phyloP scores from a whole-genome alignment of 2,329 filamentous ascomycete genomes.

The Exutisphaerella laricina region DNA sequence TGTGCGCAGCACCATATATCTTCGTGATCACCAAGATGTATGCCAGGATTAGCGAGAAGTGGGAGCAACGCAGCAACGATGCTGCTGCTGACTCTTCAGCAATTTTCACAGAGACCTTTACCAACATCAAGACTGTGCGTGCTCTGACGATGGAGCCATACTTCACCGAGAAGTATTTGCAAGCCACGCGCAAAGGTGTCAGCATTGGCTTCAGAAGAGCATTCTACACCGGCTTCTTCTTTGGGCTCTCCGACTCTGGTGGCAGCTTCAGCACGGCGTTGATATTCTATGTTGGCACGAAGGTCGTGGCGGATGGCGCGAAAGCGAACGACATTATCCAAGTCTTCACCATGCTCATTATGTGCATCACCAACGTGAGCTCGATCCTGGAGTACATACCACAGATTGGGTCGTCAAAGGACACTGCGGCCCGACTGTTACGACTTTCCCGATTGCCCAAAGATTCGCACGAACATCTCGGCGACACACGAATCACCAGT shows the following conservation, averaged over 20 bases:
- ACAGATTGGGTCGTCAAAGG: constrained; percentile 68
- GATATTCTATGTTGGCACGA: constrained; percentile 76
- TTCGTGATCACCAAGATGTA: constrained; percentile 62
- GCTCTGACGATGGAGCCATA: constrained; percentile 67
- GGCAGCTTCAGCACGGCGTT: constrained; percentile 69
- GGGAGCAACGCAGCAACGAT: constrained; percentile 65
- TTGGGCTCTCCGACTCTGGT: constrained; percentile 69
- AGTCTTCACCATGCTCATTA: constrained; percentile 77
- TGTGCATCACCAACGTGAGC: constrained; percentile 69
- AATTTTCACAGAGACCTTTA: constrained; percentile 68
- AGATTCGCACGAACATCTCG: constrained; percentile 54
- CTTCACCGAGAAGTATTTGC: constrained; percentile 60
- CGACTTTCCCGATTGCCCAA: constrained; percentile 59
- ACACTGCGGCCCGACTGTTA: constrained; percentile 67
- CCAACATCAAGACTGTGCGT: constrained; percentile 72
- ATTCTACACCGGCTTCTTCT: constrained; percentile 62
- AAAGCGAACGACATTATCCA: constrained; percentile 59
- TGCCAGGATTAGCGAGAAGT: constrained; percentile 58
- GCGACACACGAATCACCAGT: constrained; percentile 40
- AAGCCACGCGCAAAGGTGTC: constrained; percentile 50
- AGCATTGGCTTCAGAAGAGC: constrained; percentile 61
- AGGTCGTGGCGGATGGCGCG: constrained; percentile 52
- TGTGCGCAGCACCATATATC: constrained; percentile 64
- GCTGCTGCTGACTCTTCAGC: constrained; percentile 55
- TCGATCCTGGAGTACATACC: constrained; percentile 69